Conservation (phyloP, 768 basidiomycete genomes). For the Podaxis sp. region DNA sequence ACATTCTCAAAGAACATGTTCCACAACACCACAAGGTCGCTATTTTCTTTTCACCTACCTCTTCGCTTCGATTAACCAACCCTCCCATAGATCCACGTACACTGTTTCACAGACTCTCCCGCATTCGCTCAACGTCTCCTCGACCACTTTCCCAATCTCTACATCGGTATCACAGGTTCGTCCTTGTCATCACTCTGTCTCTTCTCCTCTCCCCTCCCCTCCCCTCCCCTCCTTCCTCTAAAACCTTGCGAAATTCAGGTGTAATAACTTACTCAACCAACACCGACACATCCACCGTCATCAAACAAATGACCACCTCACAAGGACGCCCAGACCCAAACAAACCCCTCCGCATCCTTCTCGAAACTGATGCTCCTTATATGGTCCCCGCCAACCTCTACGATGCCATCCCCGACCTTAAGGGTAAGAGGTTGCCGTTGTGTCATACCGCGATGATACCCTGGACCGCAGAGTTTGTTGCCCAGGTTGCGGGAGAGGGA, state of each 20-base stretch:
- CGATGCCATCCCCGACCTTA: constrained; percentile 42
- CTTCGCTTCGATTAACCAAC: not conserved
- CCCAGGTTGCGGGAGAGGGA: constrained; percentile 35
- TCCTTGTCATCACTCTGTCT: constrained; percentile 9
- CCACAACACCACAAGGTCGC: constrained; percentile 64
- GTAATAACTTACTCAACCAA: constrained; percentile 82
- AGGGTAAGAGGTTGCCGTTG: constrained; percentile 61
- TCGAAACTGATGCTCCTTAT: constrained; percentile 87
- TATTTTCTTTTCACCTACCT: not conserved
- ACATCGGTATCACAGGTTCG: constrained; percentile 75
- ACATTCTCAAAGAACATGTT: constrained; percentile 71
- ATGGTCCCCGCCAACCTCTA: constrained; percentile 82
- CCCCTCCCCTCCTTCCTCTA: not conserved
- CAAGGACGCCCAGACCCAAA: not conserved
- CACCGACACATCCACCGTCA: constrained; percentile 59
- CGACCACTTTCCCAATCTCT: constrained; percentile 75
- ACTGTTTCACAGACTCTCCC: constrained; percentile 84
- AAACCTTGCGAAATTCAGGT: constrained; percentile 32
- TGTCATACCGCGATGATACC: constrained; percentile 82
- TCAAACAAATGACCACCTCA: constrained; percentile 46
- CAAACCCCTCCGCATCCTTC: constrained; percentile 43
- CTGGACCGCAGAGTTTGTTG: constrained; percentile 78
- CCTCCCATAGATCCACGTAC: constrained; percentile 64
- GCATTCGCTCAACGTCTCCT: constrained; percentile 68
- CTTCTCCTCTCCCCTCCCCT: not conserved